Conservation (phyloP, 2,329 filamentous ascomycete species). For the Penicillium brasilianum region DNA sequence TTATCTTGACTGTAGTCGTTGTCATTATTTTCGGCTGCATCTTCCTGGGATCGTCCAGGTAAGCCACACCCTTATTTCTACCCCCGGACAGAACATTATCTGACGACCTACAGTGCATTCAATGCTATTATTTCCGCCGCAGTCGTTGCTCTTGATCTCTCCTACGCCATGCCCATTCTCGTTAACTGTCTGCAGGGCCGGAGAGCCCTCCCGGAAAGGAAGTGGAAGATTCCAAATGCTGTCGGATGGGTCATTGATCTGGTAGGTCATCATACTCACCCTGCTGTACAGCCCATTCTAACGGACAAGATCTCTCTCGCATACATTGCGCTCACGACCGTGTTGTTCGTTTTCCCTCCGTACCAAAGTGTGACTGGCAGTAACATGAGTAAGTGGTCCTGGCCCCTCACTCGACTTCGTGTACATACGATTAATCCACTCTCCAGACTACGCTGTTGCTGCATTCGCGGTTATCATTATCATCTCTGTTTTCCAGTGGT, state of each 20-base stretch:
- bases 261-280: constrained; percentile 37
- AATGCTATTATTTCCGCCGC: constrained; percentile 73
- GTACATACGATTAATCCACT: background rate
- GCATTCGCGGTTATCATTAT: constrained; percentile 63
- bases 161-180: constrained; percentile 73
- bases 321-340: constrained; percentile 71
- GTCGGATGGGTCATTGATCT: constrained; percentile 66
- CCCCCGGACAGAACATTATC: background rate
- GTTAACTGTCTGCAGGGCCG: constrained; percentile 72
- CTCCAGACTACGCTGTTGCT: constrained; percentile 49
- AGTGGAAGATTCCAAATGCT: constrained; percentile 60
- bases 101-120: constrained; percentile 59
- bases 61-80: constrained; percentile 15
- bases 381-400: constrained; percentile 66
- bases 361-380: constrained; percentile 64
- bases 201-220: constrained; percentile 64
- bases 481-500: constrained; percentile 63
- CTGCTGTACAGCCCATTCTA: background rate
- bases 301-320: constrained; percentile 56
- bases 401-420: background rate
- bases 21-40: constrained; percentile 72
- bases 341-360: constrained; percentile 76
- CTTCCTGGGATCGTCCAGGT: constrained; percentile 64
- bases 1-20: constrained; percentile 63
- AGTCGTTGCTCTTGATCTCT: constrained; percentile 72